These are phyloP conservation scores for Phytophthora kernoviae DNA, from an alignment of 352 stramenopile genomes.

Conservation along the genomic window DNA sequence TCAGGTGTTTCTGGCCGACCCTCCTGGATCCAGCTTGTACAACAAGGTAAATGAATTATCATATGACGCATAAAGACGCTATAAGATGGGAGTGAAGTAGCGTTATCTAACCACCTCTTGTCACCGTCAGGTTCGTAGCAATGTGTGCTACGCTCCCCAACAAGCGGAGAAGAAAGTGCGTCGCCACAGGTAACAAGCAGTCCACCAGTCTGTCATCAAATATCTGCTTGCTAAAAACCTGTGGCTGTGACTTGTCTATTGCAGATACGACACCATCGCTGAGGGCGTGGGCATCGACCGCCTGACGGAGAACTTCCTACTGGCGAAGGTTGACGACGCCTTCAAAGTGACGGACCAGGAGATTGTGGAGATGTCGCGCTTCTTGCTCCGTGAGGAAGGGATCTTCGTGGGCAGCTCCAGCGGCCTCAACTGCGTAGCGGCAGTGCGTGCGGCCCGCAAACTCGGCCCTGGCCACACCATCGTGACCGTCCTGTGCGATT, in stretches of 20 bases:
- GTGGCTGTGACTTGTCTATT: neutral
- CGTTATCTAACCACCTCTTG: conserved; percentile 2
- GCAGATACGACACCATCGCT: conserved; percentile 96
- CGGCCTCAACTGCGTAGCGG: conserved; percentile 86
- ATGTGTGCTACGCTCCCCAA: conserved; percentile 95
- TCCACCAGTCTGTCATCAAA: neutral
- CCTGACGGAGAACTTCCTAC: conserved; percentile 96
- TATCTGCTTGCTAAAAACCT: neutral
- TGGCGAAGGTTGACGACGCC: conserved; percentile 89
- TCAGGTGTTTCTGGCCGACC: conserved; percentile 96
- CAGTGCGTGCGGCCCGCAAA: conserved; percentile 70
- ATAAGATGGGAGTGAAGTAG: neutral
- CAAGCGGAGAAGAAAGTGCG: conserved; percentile 93
- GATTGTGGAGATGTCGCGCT: conserved; percentile 97
- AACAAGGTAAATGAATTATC: conserved; percentile 80
- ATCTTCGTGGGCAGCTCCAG: conserved; percentile 95
- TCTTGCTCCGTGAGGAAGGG: conserved; percentile 94
- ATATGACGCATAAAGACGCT: no score
- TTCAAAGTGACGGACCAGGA: conserved; percentile 94
- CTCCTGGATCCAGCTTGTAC: conserved; percentile 96
- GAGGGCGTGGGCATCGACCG: conserved; percentile 98
- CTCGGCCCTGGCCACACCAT: conserved; percentile 83
- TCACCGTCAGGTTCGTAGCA: conserved; percentile 74
- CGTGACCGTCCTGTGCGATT: conserved; percentile 90
- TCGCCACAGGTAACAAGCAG: conserved; percentile 75